A percentile compares a stretch with the other conserved stretches of the same genome.
Conservation (phyloP, 768 basidiomycete species). For the Trametes meyenii region DNA sequence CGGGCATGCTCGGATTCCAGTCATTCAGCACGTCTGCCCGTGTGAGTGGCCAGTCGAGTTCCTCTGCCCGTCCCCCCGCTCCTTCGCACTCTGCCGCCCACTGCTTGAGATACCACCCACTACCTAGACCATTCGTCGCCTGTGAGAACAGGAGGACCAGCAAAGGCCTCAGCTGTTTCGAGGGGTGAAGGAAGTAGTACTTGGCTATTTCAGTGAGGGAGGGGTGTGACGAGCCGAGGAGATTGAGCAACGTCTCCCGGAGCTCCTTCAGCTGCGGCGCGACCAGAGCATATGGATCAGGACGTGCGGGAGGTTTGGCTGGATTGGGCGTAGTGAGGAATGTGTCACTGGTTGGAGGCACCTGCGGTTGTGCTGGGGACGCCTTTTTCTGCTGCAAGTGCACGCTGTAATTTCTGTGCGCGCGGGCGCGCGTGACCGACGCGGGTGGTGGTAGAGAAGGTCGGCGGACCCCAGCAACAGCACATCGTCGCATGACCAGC, state of each 20-base stretch:
- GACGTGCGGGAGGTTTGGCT: slow-evolving; percentile 29
- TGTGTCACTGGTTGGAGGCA: slow-evolving; percentile 34
- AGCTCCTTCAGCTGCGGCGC: slow-evolving; percentile 73
- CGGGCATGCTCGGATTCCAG: slow-evolving; percentile 87
- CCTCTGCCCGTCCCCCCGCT: slow-evolving; percentile 53
- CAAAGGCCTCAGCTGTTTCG: slow-evolving; percentile 89
- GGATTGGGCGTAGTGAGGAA: slow-evolving; percentile 22
- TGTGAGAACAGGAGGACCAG: slow-evolving; percentile 88
- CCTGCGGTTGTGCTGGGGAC: slow-evolving; percentile 16
- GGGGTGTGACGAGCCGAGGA: slow-evolving; percentile 90
- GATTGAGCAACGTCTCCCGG: slow-evolving; percentile 67
- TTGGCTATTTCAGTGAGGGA: slow-evolving; percentile 85
- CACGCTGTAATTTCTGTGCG: slow-evolving; percentile 30
- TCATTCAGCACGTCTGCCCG: slow-evolving; percentile 85
- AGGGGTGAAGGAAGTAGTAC: slow-evolving; percentile 88
- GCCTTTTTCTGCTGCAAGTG: slow-evolving; percentile 28
- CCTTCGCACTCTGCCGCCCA: slow-evolving; percentile 65
- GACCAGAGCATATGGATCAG: slow-evolving; percentile 73
- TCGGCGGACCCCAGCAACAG: slow-evolving; percentile 30
- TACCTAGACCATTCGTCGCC: slow-evolving; percentile 90
- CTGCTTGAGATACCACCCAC: slow-evolving; percentile 58
- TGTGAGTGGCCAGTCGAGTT: slow-evolving; percentile 80
- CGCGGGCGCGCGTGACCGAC: slow-evolving; percentile 27
- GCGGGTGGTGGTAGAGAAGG: slow-evolving; percentile 18
- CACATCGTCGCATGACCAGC: slow-evolving; percentile 38